Base-by-base conservation (phyloP, 2,329 filamentous ascomycete genomes). In the Penicillium fuscoglaucum region DNA sequence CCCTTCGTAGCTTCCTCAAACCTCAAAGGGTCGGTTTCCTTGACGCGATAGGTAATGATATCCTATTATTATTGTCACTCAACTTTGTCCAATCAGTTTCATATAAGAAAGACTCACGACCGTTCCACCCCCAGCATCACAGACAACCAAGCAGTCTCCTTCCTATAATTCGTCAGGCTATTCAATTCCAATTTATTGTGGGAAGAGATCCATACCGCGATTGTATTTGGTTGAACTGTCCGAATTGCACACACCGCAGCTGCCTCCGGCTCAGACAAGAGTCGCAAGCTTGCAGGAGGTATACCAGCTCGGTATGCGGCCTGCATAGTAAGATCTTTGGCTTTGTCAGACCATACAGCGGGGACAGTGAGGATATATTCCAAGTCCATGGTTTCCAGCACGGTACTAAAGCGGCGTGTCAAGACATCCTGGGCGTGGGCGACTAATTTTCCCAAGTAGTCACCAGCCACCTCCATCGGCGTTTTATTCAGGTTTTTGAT, bases 121-220 rank as follows among this genome's bases (percentile, higher is more conserved):
- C 1, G 74, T 76, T 2, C 75, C 75, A 9, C 75, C 75, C 2
- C 74, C 75, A 13, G 72, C 74, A 59, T 77, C 74, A 37, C 73
- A 77, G 2, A 76, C 65, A 10, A 74, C 61, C 31, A 76, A 67
- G 1, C 64, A 68, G 53, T 77, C 72, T 0, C 61, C 63, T 45
- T 62, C 53, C 62, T 73, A 24, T 2, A 39, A 51, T 48, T 21
- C 41, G 49, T 50, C 3, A 62, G 21, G 8, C 37, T 2, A 35
- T 24, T n/a, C 2, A 17, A 35, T 1, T 33, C 19, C 29, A 21
- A 17, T 12, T 24, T 7, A 10, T 47, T 1, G 10, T 5, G 10
- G 12, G 13, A 7, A 15, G 4, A 17, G 12, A 21, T 29, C 46
- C 61, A 10, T 58, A 69, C 70, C 15, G 52, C 52, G 29, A 73